These are phyloP conservation scores for Backusella westeae DNA, from an alignment of 192 early-diverging fungal species.

Conservation along the genomic window DNA sequence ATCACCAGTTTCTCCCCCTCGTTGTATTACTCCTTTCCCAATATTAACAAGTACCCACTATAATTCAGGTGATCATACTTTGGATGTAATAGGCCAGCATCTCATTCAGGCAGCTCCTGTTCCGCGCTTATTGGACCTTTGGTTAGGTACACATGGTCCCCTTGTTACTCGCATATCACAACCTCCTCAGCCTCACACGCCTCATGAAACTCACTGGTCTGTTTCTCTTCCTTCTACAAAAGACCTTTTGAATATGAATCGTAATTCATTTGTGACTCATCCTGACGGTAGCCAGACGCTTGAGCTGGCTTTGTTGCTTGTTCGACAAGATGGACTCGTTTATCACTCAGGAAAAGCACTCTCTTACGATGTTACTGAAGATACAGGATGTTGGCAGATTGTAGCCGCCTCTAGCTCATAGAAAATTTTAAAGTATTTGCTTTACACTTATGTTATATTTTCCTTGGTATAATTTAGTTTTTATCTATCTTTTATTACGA, in stretches of 20 bases:
- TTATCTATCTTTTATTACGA: background rate
- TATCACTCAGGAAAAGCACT: conserved; percentile 31
- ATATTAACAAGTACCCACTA: conserved; percentile 40
- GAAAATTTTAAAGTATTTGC: background rate
- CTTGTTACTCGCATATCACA: conserved; percentile 20
- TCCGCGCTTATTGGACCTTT: conserved; percentile 38
- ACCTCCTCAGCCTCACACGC: conserved; percentile 13
- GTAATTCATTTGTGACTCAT: conserved; percentile 21
- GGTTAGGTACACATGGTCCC: conserved; percentile 50
- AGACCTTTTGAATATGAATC: conserved; percentile 29
- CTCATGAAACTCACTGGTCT: conserved; percentile 20
- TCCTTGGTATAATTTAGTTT: background rate
- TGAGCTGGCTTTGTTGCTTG: conserved; percentile 30
- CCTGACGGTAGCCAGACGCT: conserved; percentile 19
- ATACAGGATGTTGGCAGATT: background rate
- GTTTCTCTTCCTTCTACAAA: conserved; percentile 34
- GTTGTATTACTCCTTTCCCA: conserved; percentile 31
- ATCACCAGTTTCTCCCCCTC: conserved; percentile 35
- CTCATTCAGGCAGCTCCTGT: conserved; percentile 31
- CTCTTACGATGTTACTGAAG: conserved; percentile 4
- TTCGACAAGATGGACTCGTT: conserved; percentile 32
- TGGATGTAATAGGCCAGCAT: conserved; percentile 43
- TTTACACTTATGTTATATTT: background rate
- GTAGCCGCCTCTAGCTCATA: background rate
- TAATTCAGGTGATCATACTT: conserved; percentile 37